Evolutionary conservation across 2,329 filamentous ascomycete species (phyloP), one percentile per base, ranked within the genome.

Genomic region (Diaporthe batatas): DNA sequence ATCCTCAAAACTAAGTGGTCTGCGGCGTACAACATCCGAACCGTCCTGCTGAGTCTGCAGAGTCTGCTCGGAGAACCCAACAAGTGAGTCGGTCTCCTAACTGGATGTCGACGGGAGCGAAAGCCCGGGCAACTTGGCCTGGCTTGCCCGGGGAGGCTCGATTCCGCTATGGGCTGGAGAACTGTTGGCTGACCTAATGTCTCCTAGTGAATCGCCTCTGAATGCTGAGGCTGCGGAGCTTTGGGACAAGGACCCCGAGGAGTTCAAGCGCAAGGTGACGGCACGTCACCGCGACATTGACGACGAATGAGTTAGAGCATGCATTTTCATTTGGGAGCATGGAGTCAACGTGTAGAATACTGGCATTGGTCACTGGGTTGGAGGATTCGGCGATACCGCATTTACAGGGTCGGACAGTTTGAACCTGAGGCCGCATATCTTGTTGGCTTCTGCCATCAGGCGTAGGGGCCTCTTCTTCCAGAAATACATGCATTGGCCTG

Each of bases 1-100:
- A 99, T 99, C 77, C 88, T 99, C 76, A 98, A 98, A 88, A 96
- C 98, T 83, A 98, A 98, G 86, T 99, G 96, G 96, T 98, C 95
- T 73, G 95, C 96, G 23, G 95, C 97, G 55, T 97, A 98, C 88
- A 98, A 98, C 80, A 95, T 97, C 75, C 94, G 97, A 83, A 97
- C 93, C 59, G 94, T 99, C 59, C 86, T 99, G 71, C 83, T 99
- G 79, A 98, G 96, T 78, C 84, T 99, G 83, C 96, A 99, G 85
- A 98, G 95, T 83, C 86, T 99, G 80, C 89, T 99, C 42, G 96
- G 96, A 34, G 96, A 99, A 84, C 96, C 96, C 47, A 99, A 99
- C 86, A 99, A 99, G 96, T 98, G 86, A 83, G 93, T 85, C 23
- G 14, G 6, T 14, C 25, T 21, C 2, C 25, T 29, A 14, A 16